Evolutionary conservation across 108 stramenopile species (phyloP).

Genomic region (Skeletonema potamos): DNA sequence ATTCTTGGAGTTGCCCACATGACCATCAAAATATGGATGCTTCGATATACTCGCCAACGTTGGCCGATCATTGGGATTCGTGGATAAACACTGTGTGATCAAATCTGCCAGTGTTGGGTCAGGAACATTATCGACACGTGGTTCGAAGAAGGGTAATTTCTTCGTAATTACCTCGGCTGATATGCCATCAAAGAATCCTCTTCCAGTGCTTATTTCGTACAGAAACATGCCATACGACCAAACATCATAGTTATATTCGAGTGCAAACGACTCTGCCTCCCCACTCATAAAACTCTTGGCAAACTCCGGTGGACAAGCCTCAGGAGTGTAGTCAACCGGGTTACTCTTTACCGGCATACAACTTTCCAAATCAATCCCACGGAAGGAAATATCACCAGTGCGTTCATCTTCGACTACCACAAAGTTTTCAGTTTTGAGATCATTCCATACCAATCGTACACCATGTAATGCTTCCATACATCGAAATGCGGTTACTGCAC

Average conservation of each 20-base stretch:
- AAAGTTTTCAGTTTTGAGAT: conserved; percentile 90
- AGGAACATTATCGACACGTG: conserved; percentile 46
- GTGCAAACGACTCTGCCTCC: conserved; percentile 67
- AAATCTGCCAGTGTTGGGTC: conserved; percentile 65
- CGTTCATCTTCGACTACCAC: conserved; percentile 69
- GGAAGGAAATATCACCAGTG: conserved; percentile 26
- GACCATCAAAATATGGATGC: conserved; percentile 73
- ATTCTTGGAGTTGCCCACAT: conserved; percentile 24
- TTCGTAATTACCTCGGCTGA: conserved; percentile 74
- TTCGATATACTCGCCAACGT: conserved; percentile 62
- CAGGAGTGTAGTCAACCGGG: conserved; percentile 89
- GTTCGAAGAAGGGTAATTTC: conserved; percentile 47
- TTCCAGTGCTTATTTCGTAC: conserved; percentile 75
- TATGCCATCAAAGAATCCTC: conserved; percentile 74
- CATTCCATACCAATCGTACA: conserved; percentile 85
- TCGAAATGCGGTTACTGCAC: conserved; percentile 65
- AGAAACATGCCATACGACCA: conserved; percentile 88
- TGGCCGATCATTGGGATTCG: conserved; percentile 65
- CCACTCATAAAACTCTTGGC: conserved; percentile 73
- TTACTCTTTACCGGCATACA: conserved; percentile 69
- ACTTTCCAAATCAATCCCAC: conserved; percentile 87
- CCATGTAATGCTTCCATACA: conserved; percentile 78
- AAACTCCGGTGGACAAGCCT: conserved; percentile 91
- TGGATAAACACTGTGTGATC: conserved; percentile 60
- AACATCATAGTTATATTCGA: conserved; percentile 80